Evolutionary conservation across 495 filamentous ascomycete genomes (phyloP).

Genomic region (Cladorrhinum samala): DNA sequence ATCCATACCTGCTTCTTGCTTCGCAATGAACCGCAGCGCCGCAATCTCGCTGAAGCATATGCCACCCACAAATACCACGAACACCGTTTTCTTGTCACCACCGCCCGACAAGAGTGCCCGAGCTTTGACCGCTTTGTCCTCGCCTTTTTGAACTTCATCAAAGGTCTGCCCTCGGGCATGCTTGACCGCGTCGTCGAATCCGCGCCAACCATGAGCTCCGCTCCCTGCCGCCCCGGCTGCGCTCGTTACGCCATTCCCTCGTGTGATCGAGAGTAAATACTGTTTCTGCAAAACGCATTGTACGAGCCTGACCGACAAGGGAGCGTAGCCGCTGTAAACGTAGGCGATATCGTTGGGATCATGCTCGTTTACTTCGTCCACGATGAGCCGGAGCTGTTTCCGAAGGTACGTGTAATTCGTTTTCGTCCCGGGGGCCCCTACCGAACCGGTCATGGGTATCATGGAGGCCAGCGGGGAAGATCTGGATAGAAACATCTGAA

Average conservation of each 20-base stretch:
- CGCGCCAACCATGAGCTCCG: constrained; percentile 76
- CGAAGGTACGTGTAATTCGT: constrained; percentile 89
- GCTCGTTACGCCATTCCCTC: constrained; percentile 45
- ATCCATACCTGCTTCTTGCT: constrained; percentile 67
- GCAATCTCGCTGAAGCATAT: constrained; percentile 95
- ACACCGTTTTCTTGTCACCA: constrained; percentile 71
- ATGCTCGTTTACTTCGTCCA: constrained; percentile 94
- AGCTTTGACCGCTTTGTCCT: constrained; percentile 90
- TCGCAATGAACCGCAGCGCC: constrained; percentile 83
- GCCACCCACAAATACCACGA: constrained; percentile 92
- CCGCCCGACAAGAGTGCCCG: constrained; percentile 71
- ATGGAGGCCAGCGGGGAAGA: constrained; percentile 64
- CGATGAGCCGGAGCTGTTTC: constrained; percentile 77
- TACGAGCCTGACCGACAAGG: constrained; percentile 87
- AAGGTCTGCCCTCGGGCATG: constrained; percentile 80
- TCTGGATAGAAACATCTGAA: constrained; percentile 72
- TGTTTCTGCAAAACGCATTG: constrained; percentile 92
- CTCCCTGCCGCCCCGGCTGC: constrained; percentile 44
- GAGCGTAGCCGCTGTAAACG: constrained; percentile 94
- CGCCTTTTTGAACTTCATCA: constrained; percentile 86
- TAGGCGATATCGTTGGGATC: constrained; percentile 97
- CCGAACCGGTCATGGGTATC: constrained; percentile 56
- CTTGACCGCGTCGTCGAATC: constrained; percentile 84
- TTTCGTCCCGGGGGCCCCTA: constrained; percentile 53
- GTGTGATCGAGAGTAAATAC: constrained; percentile 63